phyloP scores from a whole-genome alignment of 768 basidiomycete species.

The Floccularia luteovirens region DNA sequence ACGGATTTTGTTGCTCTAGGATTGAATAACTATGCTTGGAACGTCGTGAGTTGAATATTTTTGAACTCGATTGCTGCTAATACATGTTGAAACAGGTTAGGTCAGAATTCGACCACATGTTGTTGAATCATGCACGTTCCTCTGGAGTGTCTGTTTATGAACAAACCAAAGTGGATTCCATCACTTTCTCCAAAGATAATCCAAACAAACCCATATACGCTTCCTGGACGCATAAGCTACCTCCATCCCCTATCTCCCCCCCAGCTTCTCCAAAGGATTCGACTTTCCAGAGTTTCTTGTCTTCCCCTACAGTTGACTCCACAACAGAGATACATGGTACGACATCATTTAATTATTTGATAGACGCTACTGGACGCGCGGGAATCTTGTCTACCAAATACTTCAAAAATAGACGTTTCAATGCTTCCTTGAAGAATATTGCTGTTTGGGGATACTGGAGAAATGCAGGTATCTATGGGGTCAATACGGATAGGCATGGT shows the following conservation, averaged over 20 bases:
- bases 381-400: constrained; percentile 66
- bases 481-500: constrained; percentile 40
- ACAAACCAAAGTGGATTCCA: constrained; percentile 40
- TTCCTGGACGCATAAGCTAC: constrained; percentile 40
- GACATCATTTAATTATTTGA: constrained; percentile 57
- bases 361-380: constrained; percentile 71
- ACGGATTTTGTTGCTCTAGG: constrained; percentile 54
- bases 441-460: constrained; percentile 79
- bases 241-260: constrained; percentile 29
- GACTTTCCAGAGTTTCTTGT: constrained; percentile 16
- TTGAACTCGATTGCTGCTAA: background rate
- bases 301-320: constrained; percentile 5
- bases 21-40: constrained; percentile 49
- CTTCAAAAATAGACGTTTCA: constrained; percentile 62
- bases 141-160: constrained; percentile 48
- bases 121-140: constrained; percentile 47
- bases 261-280: constrained; percentile 28
- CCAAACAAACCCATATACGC: constrained; percentile 42
- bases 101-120: constrained; percentile 54
- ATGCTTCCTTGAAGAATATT: constrained; percentile 62
- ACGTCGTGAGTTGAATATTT: constrained; percentile 38
- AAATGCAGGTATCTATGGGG: constrained; percentile 42
- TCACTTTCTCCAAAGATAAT: constrained; percentile 34
- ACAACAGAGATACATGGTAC: constrained; percentile 27
- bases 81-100: constrained; percentile 29